Conservation (phyloP, 148 eudicot species). For the Rhododendron molle region DNA sequence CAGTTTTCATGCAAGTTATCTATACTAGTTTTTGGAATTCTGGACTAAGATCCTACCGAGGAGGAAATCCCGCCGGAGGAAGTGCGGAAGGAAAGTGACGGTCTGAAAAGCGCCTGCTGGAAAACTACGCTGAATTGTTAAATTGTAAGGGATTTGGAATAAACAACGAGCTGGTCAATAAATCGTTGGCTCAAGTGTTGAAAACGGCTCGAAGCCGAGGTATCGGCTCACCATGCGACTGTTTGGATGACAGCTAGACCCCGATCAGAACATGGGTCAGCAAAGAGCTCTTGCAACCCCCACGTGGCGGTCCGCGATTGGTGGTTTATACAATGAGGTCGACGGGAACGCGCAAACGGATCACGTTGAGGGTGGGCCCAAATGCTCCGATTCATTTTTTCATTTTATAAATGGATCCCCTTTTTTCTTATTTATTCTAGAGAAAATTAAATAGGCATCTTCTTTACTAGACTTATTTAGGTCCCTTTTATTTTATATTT, state of each 20-base stretch:
- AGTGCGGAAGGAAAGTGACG: not conserved
- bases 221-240: not conserved
- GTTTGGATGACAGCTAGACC: not conserved
- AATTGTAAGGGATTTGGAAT: no score
- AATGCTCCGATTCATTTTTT: not conserved
- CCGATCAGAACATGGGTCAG: not conserved
- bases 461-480: no score
- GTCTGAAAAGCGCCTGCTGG: not conserved
- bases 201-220: not conserved
- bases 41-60: not conserved
- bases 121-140: no score
- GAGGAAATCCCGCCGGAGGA: not conserved
- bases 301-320: not conserved
- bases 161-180: no score
- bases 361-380: not conserved
- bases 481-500: no score
- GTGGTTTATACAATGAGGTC: not conserved
- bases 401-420: not conserved
- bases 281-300: not conserved
- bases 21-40: no score
- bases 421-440: no score
- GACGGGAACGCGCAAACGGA: not conserved
- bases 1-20: no score
- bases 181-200: not conserved
- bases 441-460: no score